These are phyloP conservation scores for Candolleomyces efflorescens DNA, from an alignment of 768 basidiomycete genomes.

Conservation along the genomic window DNA sequence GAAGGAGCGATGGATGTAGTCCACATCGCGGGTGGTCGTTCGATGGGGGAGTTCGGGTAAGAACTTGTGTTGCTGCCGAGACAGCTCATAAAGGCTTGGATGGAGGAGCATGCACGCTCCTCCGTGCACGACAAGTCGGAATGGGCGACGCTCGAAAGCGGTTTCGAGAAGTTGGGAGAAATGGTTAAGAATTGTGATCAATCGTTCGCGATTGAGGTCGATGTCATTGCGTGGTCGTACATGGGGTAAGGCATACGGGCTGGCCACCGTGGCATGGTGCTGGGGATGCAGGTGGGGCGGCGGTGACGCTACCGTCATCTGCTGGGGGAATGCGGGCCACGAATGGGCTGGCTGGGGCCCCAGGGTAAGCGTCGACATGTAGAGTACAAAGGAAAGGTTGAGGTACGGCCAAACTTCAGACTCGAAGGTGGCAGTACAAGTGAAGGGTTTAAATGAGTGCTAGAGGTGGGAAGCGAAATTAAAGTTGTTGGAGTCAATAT, in stretches of 20 bases:
- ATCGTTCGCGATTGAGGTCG: constrained; percentile 37
- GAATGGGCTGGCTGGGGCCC: neutral
- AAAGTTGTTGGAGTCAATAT: neutral
- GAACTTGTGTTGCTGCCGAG: constrained; percentile 23
- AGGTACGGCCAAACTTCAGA: neutral
- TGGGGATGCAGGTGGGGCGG: neutral
- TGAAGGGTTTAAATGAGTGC: neutral
- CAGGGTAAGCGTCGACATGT: neutral
- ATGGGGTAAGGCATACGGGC: neutral
- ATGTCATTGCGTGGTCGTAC: constrained; percentile 27
- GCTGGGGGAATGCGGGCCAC: neutral
- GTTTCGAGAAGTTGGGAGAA: constrained; percentile 46
- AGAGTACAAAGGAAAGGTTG: neutral
- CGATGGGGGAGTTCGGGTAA: constrained; percentile 33
- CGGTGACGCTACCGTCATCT: neutral
- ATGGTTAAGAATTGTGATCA: constrained; percentile 41
- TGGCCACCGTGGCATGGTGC: neutral
- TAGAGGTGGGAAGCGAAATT: neutral
- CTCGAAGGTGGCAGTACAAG: neutral
- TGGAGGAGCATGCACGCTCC: constrained; percentile 75
- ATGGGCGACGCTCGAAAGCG: constrained; percentile 41
- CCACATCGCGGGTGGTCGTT: constrained; percentile 60
- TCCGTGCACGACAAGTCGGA: constrained; percentile 65
- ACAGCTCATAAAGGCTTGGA: constrained; percentile 30
- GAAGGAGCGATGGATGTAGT: constrained; percentile 63